Evolutionary conservation across 176 grass and related monocot species (phyloP), one percentile per base, ranked within the genome.

Genomic region (Aegilops longissima): DNA sequence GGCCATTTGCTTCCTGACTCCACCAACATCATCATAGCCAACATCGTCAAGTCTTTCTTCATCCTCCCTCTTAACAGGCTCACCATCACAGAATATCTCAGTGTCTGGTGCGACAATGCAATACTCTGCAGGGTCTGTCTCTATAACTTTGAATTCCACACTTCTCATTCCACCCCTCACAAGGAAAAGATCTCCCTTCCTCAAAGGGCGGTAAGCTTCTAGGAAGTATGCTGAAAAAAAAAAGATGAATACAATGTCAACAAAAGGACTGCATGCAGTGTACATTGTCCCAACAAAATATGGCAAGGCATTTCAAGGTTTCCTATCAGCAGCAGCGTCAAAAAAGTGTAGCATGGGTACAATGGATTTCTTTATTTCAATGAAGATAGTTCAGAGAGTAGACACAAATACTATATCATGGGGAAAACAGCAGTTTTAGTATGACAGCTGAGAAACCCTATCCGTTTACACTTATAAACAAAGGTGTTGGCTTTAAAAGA

Each of bases 11-110:
- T 97, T 97, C 34, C 95, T 80, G 12, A 97, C 92, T 39, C 95
- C 95, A 31, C 95, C 95, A 10, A 97, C 95, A 86, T 97, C 95
- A 20, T 97, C 95, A 58, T 97, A 97, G 12, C 95, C 95, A 24
- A 94, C 90, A 0, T 92, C 95, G 56, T 97, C 92, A 0, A 97
- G 92, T 16, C 88, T 88, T 56, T 97, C 95, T 78, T 97, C 95
- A 40, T 97, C 92, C 78, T 97, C 95, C 70, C 95, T 92, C 68
- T 94, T 97, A 49, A 97, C 62, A 80, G 95, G 95, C 68, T 97
- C 92, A 47, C 95, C 95, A 12, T 94, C 90, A 72, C 92, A 97
- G 84, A 97, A 97, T 73, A 97, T 89, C 80, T 97, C 92, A 2
- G 95, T 97, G 77, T 97, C 95, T 8, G 95, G 95, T 66, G 95